phyloP scores from a whole-genome alignment of 129 eudicot species.

The Ambrosia artemisiifolia region DNA sequence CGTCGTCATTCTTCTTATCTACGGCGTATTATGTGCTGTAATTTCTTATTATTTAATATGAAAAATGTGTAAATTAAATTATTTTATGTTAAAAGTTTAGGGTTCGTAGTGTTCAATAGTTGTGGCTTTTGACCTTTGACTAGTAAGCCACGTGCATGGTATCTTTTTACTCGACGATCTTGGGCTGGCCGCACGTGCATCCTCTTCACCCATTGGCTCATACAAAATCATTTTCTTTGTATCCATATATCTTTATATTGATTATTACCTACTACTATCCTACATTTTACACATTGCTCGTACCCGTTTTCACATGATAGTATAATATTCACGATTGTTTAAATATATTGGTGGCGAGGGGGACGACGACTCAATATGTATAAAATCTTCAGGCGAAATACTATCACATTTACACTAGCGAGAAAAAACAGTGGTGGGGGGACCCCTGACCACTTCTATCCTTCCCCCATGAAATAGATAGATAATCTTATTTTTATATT shows the following conservation, averaged over 20 bases:
- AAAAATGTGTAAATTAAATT: neutral
- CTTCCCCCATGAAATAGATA: too few species aligned
- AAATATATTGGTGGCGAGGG: too few species aligned
- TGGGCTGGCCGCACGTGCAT: slow-evolving; percentile 82
- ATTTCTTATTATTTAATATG: neutral
- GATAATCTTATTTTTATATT: too few species aligned
- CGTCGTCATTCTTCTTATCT: slow-evolving; percentile 52
- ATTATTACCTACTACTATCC: neutral
- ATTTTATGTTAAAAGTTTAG: neutral
- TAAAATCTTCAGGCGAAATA: too few species aligned
- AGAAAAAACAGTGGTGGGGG: too few species aligned
- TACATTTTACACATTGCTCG: slow-evolving; percentile 20
- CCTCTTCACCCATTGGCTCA: slow-evolving; percentile 30
- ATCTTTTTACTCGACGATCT: slow-evolving; percentile 82
- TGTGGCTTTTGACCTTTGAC: slow-evolving; percentile 88
- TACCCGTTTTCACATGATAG: neutral
- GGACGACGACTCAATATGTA: too few species aligned
- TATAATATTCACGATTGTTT: too few species aligned
- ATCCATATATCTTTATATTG: neutral
- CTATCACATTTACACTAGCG: too few species aligned
- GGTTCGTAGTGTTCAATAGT: slow-evolving; percentile 33
- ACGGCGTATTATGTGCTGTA: slow-evolving; percentile 30
- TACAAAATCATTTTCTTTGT: slow-evolving; percentile 14
- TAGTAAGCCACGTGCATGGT: slow-evolving; percentile 77
- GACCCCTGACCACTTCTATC: too few species aligned